A percentile compares a stretch with the other conserved stretches of the same genome.
phyloP scores from a whole-genome alignment of 768 basidiomycete genomes.

The Suillus cothurnatus region DNA sequence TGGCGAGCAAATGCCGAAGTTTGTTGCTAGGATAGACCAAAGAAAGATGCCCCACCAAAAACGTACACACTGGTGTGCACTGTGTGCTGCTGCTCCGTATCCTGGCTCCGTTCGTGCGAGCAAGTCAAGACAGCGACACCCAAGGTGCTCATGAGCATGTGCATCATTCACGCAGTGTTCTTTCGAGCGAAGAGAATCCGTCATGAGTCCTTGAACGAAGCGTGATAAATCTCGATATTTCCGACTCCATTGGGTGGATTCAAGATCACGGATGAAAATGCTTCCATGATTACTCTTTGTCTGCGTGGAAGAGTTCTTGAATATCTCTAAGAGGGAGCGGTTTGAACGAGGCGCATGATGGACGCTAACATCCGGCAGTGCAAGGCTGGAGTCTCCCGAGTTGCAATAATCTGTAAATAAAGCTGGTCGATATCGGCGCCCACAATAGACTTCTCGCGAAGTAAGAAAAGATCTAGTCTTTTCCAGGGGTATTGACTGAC shows the following conservation, averaged over 20 bases:
- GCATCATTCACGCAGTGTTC: not conserved
- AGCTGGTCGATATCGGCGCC: not conserved
- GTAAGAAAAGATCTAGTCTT: not conserved
- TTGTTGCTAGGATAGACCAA: not conserved
- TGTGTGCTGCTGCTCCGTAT: too few relatives aligned
- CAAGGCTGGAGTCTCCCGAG: not conserved
- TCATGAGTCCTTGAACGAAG: conserved; percentile 1
- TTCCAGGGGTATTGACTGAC: not conserved
- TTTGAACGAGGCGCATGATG: not conserved
- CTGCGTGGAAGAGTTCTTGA: not conserved
- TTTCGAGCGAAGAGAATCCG: not conserved
- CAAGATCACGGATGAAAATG: conserved; percentile 1
- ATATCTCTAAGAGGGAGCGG: not conserved
- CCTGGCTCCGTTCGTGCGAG: too few relatives aligned
- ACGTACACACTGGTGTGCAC: too few relatives aligned
- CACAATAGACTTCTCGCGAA: not conserved
- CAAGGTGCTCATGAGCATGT: not conserved
- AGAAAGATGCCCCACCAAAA: too few relatives aligned
- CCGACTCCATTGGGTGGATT: not conserved
- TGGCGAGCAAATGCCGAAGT: not conserved
- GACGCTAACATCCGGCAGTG: not conserved
- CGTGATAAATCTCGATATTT: not conserved
- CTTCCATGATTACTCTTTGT: not conserved
- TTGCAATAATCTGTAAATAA: not conserved
- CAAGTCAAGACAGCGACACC: not conserved